Evolutionary conservation across 2,329 filamentous ascomycete genomes (phyloP), one percentile per base, ranked within the genome.

Genomic region (Penicillium sp.): DNA sequence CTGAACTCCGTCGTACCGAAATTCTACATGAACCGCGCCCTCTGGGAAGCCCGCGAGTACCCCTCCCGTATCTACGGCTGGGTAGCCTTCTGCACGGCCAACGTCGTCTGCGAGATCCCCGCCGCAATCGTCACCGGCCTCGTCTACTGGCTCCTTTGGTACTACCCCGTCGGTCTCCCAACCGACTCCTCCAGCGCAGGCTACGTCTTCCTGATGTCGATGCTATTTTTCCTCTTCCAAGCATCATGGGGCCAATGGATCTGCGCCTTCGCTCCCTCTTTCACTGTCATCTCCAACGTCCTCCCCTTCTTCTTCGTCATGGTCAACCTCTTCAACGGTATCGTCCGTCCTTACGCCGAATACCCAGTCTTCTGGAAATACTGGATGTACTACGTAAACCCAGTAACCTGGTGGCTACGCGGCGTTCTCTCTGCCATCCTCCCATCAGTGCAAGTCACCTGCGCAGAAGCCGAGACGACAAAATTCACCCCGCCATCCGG

Each of bases 181-280:
- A 80, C 80, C 0, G 83, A 88, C 57, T 82, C 83, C 31, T 80
- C 81, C 1, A 83, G 83, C 0, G 83, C 88, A 0, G 90, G 89
- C 12, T 93, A 92, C 69, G 83, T 87, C 15, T 93, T 89, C 76
- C 75, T 93, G 25, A 92, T 94, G 87, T 84, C 83, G 0, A 76
- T 92, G 66, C 80, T 93, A 0, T 92, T 92, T 76, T 90, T 86
- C 77, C 72, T 92, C 7, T 92, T 92, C 79, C 83, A 86, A 70
- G 82, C 82, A 29, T 85, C 80, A 62, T 92, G 87, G 89, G 90
- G 88, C 20, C 89, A 92, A 69, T 93, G 89, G 89, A 90, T 94
- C 63, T 89, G 86, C 59, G 89, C 90, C 0, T 92, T 92, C 71
- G 88, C 89, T 0, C 89, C 89, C 0, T 86, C 81, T 40, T 91